Evolutionary conservation across 345 rosid species (phyloP).

Genomic region (Hibiscus syriacus): DNA sequence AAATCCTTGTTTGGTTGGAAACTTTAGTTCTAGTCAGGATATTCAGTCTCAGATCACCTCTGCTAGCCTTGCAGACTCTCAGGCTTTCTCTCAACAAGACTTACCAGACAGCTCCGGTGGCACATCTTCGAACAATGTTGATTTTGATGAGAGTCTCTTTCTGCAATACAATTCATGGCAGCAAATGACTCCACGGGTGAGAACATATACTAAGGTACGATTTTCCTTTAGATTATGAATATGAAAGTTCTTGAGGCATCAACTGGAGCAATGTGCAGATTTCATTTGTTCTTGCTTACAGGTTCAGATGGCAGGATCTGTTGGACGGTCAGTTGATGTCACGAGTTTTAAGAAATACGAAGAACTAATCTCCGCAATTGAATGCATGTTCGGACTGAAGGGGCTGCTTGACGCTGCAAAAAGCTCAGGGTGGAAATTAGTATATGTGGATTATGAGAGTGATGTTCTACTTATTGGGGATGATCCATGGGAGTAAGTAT

Average conservation of each 20-base stretch:
- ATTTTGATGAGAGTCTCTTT: conserved; percentile 64
- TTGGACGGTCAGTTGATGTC: too few species aligned
- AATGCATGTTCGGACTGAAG: too few species aligned
- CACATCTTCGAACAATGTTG: conserved; percentile 84
- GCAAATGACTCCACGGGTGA: conserved; percentile 56
- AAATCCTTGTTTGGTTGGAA: conserved; percentile 63
- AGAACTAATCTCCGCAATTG: too few species aligned
- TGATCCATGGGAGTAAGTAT: not conserved
- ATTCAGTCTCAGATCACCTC: conserved; percentile 93
- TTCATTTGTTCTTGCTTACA: too few species aligned
- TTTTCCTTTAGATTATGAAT: not conserved
- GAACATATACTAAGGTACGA: conserved; percentile 86
- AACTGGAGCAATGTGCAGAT: not conserved
- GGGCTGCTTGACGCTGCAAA: too few species aligned
- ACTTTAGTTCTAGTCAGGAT: conserved; percentile 75
- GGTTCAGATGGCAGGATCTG: too few species aligned
- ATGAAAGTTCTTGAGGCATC: not conserved
- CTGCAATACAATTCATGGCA: too few species aligned
- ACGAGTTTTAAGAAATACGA: too few species aligned
- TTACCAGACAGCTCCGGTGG: conserved; percentile 80
- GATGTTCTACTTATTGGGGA: not conserved
- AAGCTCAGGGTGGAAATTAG: too few species aligned
- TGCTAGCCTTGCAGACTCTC: conserved; percentile 77
- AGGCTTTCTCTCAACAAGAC: conserved; percentile 72
- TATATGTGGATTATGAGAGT: too few species aligned